Evolutionary conservation across 1,284 basidiomycete genomes (phyloP).

Genomic region (Moesziomyces globuligerus): DNA sequence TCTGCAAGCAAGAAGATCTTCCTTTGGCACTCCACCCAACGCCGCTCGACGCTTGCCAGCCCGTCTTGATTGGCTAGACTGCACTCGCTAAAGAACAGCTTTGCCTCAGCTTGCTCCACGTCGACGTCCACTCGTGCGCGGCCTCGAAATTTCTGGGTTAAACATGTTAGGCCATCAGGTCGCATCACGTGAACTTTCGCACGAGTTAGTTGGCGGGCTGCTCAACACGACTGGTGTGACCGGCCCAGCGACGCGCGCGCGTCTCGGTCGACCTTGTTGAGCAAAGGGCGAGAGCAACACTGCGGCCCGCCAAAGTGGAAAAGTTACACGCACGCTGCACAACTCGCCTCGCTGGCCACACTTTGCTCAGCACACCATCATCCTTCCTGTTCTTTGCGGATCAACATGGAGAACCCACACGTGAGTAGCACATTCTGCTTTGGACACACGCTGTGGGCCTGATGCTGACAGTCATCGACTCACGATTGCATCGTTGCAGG

Average conservation of each 20-base stretch:
- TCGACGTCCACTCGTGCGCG: slow-evolving; percentile 26
- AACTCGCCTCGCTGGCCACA: neutral
- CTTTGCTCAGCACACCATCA: slow-evolving; percentile 9
- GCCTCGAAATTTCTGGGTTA: neutral
- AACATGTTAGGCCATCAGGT: slow-evolving; percentile 3
- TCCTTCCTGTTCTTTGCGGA: neutral
- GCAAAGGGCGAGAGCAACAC: slow-evolving; percentile 33
- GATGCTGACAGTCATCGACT: too few species aligned
- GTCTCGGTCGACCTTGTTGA: slow-evolving; percentile 6
- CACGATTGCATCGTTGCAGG: slow-evolving; percentile 73
- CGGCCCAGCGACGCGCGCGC: slow-evolving; percentile 31
- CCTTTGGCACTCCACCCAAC: neutral
- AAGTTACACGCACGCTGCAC: slow-evolving; percentile 6
- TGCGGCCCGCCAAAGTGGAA: slow-evolving; percentile 1
- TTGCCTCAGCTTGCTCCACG: slow-evolving; percentile 28
- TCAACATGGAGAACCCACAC: slow-evolving; percentile 40
- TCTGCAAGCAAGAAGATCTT: slow-evolving; percentile 20
- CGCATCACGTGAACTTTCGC: slow-evolving; percentile 27
- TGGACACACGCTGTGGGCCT: slow-evolving; percentile 1
- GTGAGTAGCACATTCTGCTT: slow-evolving; percentile 8
- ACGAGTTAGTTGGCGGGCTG: slow-evolving; percentile 13
- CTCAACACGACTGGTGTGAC: slow-evolving; percentile 11
- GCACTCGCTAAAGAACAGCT: too few species aligned
- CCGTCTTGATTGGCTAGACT: neutral
- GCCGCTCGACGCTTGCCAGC: neutral